A percentile compares a stretch with the other conserved stretches of the same genome.
These are phyloP conservation scores for Panicum hallii DNA, from an alignment of 202 grass and related monocot genomes.

Conservation along the genomic window DNA sequence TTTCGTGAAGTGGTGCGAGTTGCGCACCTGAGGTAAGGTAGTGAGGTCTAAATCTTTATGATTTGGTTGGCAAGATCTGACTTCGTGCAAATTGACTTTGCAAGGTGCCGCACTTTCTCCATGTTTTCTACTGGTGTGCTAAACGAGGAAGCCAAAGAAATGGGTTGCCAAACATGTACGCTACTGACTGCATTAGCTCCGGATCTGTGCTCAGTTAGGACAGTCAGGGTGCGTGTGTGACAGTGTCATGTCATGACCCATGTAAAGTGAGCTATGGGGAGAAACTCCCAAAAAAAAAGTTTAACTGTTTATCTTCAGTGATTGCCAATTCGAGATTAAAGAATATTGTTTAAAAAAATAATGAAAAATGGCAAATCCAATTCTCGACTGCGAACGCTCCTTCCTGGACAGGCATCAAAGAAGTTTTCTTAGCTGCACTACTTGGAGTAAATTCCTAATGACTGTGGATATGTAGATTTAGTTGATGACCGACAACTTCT, in stretches of 20 bases:
- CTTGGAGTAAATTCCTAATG: neutral
- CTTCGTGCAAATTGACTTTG: neutral
- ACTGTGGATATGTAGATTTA: neutral
- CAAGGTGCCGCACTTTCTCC: neutral
- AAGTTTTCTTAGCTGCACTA: neutral
- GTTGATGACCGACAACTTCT: neutral
- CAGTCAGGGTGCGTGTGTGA: neutral
- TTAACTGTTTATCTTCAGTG: neutral
- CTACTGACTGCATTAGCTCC: neutral
- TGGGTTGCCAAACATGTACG: conserved; percentile 4
- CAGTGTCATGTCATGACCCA: neutral
- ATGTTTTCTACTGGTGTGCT: neutral
- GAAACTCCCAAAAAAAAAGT: neutral
- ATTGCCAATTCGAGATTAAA: neutral
- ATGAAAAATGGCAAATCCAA: neutral
- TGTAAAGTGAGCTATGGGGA: neutral
- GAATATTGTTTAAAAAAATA: neutral
- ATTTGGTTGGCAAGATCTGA: conserved; percentile 28
- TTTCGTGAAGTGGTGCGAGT: no score
- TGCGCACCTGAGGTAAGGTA: neutral
- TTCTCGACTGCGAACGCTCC: neutral
- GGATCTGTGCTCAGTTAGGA: neutral
- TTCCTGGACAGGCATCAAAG: neutral
- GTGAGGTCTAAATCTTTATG: neutral
- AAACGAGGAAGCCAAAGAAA: conserved; percentile 19